Conservation (phyloP, 805 yeast species). For the Kodamaea nitidulidarum region DNA sequence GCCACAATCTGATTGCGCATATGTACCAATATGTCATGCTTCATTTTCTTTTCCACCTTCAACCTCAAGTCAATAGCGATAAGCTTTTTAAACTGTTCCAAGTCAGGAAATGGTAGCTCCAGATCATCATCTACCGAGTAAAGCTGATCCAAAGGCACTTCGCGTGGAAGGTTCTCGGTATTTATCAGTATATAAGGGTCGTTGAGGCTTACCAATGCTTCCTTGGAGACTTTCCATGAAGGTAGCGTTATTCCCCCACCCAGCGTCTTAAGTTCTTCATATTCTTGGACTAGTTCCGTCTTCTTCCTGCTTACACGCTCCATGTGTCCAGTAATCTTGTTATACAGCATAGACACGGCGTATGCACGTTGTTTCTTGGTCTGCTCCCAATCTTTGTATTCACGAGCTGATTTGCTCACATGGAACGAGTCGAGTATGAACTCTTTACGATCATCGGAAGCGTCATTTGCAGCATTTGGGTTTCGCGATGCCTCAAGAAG, state of each 20-base stretch:
- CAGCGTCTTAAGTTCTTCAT: constrained; percentile 19
- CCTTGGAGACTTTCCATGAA: constrained; percentile 13
- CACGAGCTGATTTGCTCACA: constrained; percentile 28
- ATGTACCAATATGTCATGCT: constrained; percentile 31
- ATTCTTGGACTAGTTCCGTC: constrained; percentile 19
- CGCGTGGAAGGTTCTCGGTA: constrained; percentile 1
- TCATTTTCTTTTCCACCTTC: constrained; percentile 29
- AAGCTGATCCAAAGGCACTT: constrained; percentile 15
- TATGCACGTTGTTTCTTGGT: constrained; percentile 1
- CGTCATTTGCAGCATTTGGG: not conserved
- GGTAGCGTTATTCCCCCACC: constrained; percentile 23
- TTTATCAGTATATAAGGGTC: constrained; percentile 2
- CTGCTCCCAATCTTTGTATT: constrained; percentile 28
- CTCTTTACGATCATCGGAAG: constrained; percentile 10
- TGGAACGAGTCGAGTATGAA: constrained; percentile 33
- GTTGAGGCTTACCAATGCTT: constrained; percentile 3
- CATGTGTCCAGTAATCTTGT: constrained; percentile 27
- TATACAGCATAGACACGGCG: constrained; percentile 18
- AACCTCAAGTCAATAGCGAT: constrained; percentile 31
- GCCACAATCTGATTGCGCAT: constrained; percentile 28
- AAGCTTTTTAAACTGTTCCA: constrained; percentile 24
- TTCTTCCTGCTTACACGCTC: constrained; percentile 24
- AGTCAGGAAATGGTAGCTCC: constrained; percentile 26
- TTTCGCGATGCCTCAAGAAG: not conserved
- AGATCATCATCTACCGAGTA: constrained; percentile 26